phyloP scores from a whole-genome alignment of 352 stramenopile genomes.

The Phytopythium delawarense region DNA sequence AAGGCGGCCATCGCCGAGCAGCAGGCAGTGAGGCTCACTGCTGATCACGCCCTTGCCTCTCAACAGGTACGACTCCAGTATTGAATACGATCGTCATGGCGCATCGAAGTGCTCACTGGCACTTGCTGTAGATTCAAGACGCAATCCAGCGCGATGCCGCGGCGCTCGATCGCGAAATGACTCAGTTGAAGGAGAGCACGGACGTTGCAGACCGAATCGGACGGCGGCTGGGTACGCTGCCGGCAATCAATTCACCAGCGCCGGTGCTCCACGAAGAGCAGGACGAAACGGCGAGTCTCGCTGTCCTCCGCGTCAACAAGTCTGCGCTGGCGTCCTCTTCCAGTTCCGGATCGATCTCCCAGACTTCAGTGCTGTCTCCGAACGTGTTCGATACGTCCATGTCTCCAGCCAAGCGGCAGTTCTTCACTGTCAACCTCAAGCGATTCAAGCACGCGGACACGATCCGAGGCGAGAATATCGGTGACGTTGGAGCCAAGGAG shows the following conservation, averaged over 20 bases:
- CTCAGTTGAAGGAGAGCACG: conserved; percentile 30
- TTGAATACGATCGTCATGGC: neutral
- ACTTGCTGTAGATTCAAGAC: neutral
- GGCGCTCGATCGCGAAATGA: conserved; percentile 14
- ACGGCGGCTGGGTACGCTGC: conserved; percentile 41
- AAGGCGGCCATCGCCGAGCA: conserved; percentile 15
- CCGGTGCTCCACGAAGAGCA: conserved; percentile 26
- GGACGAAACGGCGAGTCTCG: conserved; percentile 46
- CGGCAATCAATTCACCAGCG: conserved; percentile 45
- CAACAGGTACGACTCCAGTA: conserved; percentile 6
- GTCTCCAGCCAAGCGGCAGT: conserved; percentile 34
- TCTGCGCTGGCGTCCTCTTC: neutral
- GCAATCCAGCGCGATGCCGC: conserved; percentile 1
- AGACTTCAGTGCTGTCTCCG: neutral
- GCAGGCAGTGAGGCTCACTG: neutral
- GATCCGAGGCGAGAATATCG: conserved; percentile 54
- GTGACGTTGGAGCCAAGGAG: conserved; percentile 47
- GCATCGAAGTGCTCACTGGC: neutral
- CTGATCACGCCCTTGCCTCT: conserved; percentile 1
- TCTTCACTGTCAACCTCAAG: conserved; percentile 72
- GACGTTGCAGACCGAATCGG: conserved; percentile 35
- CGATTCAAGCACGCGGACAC: conserved; percentile 68
- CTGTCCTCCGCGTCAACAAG: conserved; percentile 52
- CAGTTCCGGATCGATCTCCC: neutral
- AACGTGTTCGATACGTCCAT: neutral